These are phyloP conservation scores for Eucommia ulmoides DNA, from an alignment of 257 asterid species.

Conservation along the genomic window DNA sequence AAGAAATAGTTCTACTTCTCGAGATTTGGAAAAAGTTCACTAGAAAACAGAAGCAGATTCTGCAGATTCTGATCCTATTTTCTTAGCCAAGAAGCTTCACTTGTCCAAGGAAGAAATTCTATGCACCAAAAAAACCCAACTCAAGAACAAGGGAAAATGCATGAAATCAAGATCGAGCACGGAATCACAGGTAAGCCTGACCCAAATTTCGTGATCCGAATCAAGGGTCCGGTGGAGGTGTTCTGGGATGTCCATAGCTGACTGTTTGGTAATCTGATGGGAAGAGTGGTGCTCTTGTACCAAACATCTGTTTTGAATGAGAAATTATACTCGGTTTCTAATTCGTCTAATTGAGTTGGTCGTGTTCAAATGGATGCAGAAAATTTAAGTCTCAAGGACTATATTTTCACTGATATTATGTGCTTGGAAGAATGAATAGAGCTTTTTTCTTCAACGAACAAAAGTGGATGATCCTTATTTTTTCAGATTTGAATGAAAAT, in stretches of 20 bases:
- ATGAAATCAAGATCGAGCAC: conserved; percentile 31
- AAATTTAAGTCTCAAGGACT: too few relatives aligned
- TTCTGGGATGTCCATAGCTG: conserved; percentile 45
- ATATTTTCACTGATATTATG: conserved; percentile 27
- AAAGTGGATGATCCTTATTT: too few relatives aligned
- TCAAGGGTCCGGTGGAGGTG: conserved; percentile 26
- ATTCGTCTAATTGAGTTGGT: conserved; percentile 25
- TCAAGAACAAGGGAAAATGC: conserved; percentile 20
- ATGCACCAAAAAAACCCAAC: conserved; percentile 22
- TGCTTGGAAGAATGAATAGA: conserved; percentile 45
- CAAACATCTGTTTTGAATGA: conserved; percentile 27
- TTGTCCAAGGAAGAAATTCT: conserved; percentile 32
- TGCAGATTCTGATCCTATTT: conserved; percentile 22
- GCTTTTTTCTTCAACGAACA: too few relatives aligned
- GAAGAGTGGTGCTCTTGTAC: conserved; percentile 36
- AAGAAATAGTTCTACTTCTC: conserved; percentile 26
- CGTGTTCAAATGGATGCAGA: too few relatives aligned
- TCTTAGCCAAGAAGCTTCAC: conserved; percentile 27
- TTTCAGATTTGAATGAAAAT: too few relatives aligned
- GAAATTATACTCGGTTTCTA: conserved; percentile 23
- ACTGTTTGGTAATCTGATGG: conserved; percentile 22
- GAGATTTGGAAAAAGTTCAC: conserved; percentile 34
- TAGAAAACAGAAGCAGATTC: conserved; percentile 25
- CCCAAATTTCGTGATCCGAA: conserved; percentile 26
- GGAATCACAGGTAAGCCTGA: conserved; percentile 23